phyloP scores from a whole-genome alignment of 257 asterid species.

The Rauvolfia tetraphylla region DNA sequence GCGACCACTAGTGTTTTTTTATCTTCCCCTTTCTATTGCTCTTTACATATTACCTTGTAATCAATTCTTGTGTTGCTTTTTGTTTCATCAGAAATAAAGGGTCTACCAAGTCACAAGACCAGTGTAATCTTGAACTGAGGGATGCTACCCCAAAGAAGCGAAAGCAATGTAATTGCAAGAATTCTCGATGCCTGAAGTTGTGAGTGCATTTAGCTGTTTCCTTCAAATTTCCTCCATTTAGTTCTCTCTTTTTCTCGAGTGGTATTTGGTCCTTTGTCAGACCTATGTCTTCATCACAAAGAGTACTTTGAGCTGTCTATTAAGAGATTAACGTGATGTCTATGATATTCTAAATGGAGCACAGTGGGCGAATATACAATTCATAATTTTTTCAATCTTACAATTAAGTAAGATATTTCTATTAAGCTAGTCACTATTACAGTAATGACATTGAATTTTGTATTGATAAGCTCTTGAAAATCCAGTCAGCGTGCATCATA shows the following conservation, averaged over 20 bases:
- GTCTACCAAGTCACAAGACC: conserved; percentile 39
- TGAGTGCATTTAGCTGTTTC: conserved; percentile 33
- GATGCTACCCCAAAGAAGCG: conserved; percentile 62
- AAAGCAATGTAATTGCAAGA: conserved; percentile 72
- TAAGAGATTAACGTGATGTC: background rate
- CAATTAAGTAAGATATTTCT: background rate
- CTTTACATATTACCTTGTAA: background rate
- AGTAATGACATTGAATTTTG: background rate
- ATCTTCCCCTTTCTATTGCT: background rate
- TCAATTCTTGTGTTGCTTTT: background rate
- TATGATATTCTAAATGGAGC: background rate
- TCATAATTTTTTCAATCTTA: background rate
- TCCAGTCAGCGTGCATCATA: background rate
- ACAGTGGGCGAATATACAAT: background rate
- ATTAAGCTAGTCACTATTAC: background rate
- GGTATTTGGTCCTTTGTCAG: background rate
- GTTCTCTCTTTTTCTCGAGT: background rate
- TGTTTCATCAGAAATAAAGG: conserved; percentile 35
- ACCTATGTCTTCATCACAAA: background rate
- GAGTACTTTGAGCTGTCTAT: background rate
- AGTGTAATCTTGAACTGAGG: conserved; percentile 22
- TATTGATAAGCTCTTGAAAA: conserved; percentile 6
- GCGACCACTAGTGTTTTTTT: background rate
- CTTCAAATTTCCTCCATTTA: background rate
- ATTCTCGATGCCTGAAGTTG: conserved; percentile 72